These are phyloP conservation scores for Puccinia coronata DNA, from an alignment of 1,284 basidiomycete species.

Conservation along the genomic window DNA sequence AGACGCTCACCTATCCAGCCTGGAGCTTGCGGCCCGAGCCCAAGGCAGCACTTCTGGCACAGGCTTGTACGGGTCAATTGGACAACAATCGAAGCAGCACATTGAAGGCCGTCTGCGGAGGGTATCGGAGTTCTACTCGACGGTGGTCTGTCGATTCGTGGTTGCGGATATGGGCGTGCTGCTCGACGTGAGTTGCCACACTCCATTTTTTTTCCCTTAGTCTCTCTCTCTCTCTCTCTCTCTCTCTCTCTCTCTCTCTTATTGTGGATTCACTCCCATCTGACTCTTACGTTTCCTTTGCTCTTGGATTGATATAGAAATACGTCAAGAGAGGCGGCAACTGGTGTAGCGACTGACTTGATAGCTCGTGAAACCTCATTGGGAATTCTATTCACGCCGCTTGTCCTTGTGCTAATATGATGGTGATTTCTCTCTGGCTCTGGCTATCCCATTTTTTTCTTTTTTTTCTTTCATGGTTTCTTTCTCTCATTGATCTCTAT, in stretches of 20 bases:
- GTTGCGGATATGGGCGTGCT: slow-evolving; percentile 65
- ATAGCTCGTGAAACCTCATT: background rate
- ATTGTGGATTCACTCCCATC: background rate
- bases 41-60: background rate
- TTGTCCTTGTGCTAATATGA: background rate
- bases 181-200: slow-evolving; percentile 30
- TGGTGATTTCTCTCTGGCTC: background rate
- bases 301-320: slow-evolving; percentile 28
- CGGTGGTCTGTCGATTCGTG: slow-evolving; percentile 85
- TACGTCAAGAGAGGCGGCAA: slow-evolving; percentile 42
- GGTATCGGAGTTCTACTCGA: slow-evolving; percentile 84
- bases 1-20: slow-evolving; percentile 80
- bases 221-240: background rate
- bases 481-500: no score
- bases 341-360: slow-evolving; percentile 37
- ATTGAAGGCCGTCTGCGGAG: slow-evolving; percentile 76
- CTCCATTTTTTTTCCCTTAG: no score
- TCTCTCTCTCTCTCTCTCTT: background rate
- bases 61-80: slow-evolving; percentile 56
- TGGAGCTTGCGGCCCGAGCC: slow-evolving; percentile 69
- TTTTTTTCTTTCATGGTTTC: background rate
- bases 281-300: background rate
- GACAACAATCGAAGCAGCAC: slow-evolving; percentile 64
- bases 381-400: background rate
- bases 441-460: background rate